phyloP scores from a whole-genome alignment of 495 filamentous ascomycete species.

The Penicillium samsonianum region DNA sequence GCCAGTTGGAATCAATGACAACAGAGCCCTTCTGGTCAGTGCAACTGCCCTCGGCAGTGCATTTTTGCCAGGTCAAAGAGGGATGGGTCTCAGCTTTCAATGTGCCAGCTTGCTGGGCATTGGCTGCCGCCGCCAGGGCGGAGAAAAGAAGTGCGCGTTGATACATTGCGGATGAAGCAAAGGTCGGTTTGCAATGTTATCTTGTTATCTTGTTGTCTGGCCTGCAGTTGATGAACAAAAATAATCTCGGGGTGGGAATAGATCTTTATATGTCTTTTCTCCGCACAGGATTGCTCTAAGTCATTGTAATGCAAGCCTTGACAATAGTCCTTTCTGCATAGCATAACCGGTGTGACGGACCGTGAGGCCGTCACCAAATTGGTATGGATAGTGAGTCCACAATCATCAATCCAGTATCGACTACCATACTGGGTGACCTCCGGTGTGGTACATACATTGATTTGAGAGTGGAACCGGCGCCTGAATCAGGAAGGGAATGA shows the following conservation, averaged over 20 bases:
- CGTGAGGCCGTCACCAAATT: slow-evolving; percentile 26
- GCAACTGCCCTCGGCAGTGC: slow-evolving; percentile 54
- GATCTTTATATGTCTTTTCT: slow-evolving; percentile 30
- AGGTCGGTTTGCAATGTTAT: slow-evolving; percentile 7
- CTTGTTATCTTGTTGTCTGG: slow-evolving; percentile 27
- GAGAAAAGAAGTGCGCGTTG: slow-evolving; percentile 35
- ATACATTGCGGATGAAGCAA: slow-evolving; percentile 29
- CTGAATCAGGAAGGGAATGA: slow-evolving; percentile 26
- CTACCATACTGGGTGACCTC: slow-evolving; percentile 22
- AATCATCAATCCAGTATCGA: slow-evolving; percentile 17
- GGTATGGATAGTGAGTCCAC: slow-evolving; percentile 23
- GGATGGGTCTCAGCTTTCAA: slow-evolving; percentile 60
- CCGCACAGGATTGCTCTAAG: background rate
- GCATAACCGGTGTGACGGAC: slow-evolving; percentile 28
- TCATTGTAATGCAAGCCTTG: slow-evolving; percentile 9
- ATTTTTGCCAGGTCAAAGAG: slow-evolving; percentile 56
- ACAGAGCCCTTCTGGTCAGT: slow-evolving; percentile 52
- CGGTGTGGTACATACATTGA: slow-evolving; percentile 22
- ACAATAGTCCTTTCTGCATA: slow-evolving; percentile 10
- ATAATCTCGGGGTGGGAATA: background rate
- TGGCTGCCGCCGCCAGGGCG: slow-evolving; percentile 27
- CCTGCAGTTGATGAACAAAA: slow-evolving; percentile 33
- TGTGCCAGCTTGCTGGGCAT: slow-evolving; percentile 59
- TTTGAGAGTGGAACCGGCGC: slow-evolving; percentile 21
- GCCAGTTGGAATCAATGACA: slow-evolving; percentile 67